phyloP scores from a whole-genome alignment of 148 eudicot species.

The Dianthus caryophyllus region DNA sequence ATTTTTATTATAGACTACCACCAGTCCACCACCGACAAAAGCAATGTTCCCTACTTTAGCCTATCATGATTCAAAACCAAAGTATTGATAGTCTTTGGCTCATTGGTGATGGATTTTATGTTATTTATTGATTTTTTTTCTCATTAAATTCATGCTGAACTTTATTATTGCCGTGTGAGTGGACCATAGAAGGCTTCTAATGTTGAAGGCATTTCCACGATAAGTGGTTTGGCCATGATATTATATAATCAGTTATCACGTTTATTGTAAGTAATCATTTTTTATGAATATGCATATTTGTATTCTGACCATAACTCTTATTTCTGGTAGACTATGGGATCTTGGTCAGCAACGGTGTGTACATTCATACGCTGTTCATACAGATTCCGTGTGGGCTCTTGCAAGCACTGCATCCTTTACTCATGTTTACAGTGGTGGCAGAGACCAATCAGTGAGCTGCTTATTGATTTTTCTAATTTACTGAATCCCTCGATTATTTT shows the following conservation, averaged over 20 bases:
- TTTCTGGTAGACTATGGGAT: slow-evolving; percentile 75
- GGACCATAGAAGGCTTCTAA: no score
- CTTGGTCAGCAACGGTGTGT: slow-evolving; percentile 97
- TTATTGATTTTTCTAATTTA: not conserved
- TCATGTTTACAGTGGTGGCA: slow-evolving; percentile 98
- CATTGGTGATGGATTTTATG: no score
- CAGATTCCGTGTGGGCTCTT: slow-evolving; percentile 99
- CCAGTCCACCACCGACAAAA: no score
- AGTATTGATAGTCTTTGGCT: no score
- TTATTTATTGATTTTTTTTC: no score
- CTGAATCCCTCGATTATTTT: not conserved
- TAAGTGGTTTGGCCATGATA: not conserved
- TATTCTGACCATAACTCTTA: slow-evolving; percentile 7
- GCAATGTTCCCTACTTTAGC: no score
- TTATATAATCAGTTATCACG: not conserved
- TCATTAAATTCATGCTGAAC: no score
- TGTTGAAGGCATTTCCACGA: not conserved
- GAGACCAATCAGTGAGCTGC: slow-evolving; percentile 85
- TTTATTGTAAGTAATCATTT: not conserved
- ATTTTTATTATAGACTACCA: no score
- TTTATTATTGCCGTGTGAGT: no score
- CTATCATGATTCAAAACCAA: no score
- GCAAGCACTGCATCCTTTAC: slow-evolving; percentile 85
- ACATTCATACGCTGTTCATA: slow-evolving; percentile 98
- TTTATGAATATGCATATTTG: no score